Percentiles rank a stretch among this genome's conserved stretches.
Conservation (phyloP, 2,329 filamentous ascomycete species). For the Aspergillus sp. region DNA sequence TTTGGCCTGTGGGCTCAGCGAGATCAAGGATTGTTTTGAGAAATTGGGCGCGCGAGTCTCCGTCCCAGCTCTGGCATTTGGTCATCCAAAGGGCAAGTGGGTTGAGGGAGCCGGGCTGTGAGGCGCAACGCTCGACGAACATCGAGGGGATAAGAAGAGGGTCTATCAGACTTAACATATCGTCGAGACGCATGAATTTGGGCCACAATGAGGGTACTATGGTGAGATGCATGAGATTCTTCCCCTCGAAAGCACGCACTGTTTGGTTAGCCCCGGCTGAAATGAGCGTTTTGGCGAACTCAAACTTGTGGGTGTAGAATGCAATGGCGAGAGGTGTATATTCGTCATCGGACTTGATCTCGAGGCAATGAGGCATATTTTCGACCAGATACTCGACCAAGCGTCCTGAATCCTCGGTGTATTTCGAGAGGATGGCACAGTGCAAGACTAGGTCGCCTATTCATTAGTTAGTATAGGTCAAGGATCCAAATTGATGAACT, state of each 20-base stretch:
- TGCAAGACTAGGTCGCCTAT: constrained; percentile 59
- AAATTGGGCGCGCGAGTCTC: not conserved
- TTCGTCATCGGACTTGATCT: constrained; percentile 51
- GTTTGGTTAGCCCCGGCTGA: constrained; percentile 69
- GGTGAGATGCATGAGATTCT: constrained; percentile 66
- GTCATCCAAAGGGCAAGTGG: constrained; percentile 62
- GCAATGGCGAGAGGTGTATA: constrained; percentile 69
- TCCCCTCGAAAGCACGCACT: constrained; percentile 57
- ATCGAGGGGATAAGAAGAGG: constrained; percentile 45
- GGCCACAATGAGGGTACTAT: constrained; percentile 12
- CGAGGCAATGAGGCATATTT: constrained; percentile 60
- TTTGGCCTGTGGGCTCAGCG: constrained; percentile 51
- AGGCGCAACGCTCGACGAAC: constrained; percentile 31
- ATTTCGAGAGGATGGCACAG: constrained; percentile 56
- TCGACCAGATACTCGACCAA: constrained; percentile 67
- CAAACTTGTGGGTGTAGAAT: constrained; percentile 46
- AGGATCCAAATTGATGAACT: not conserved
- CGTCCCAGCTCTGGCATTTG: not conserved
- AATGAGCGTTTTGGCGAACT: constrained; percentile 58
- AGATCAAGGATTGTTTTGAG: constrained; percentile 30
- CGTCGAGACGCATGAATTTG: constrained; percentile 54
- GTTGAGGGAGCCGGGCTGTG: constrained; percentile 27
- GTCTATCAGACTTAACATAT: constrained; percentile 51
- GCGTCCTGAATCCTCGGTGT: constrained; percentile 45
- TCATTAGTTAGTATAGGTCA: not conserved